phyloP scores from a whole-genome alignment of 805 yeast species.

The Candida patagonica region DNA sequence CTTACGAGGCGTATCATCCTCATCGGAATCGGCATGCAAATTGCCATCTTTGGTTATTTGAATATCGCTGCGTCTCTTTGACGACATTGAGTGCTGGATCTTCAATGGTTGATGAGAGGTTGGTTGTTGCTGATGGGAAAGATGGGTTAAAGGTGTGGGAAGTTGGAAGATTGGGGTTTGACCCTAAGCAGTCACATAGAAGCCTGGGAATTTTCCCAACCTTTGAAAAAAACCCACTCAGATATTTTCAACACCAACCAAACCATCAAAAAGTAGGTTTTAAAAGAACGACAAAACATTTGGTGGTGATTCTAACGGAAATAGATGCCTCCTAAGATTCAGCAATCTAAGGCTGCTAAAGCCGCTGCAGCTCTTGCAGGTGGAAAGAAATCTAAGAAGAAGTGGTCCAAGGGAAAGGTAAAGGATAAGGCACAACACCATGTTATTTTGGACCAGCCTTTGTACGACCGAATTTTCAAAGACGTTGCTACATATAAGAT shows the following conservation, averaged over 20 bases:
- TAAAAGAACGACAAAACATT: too few species aligned
- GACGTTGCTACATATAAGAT: conserved; percentile 99
- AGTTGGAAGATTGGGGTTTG: neutral
- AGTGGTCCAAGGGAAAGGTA: conserved; percentile 99
- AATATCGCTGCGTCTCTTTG: conserved; percentile 54
- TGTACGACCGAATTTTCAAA: conserved; percentile 98
- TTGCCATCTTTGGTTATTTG: conserved; percentile 53
- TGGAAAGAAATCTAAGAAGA: conserved; percentile 99
- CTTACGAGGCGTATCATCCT: conserved; percentile 27
- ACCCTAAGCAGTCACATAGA: too few species aligned
- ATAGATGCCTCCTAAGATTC: conserved; percentile 98
- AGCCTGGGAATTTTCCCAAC: too few species aligned
- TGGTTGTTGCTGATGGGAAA: too few species aligned
- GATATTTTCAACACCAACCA: too few species aligned
- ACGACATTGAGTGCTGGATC: conserved; percentile 4
- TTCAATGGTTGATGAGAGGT: neutral
- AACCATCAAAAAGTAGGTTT: too few species aligned
- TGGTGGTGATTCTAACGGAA: neutral
- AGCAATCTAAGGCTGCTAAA: conserved; percentile 98
- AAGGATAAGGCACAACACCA: conserved; percentile 99
- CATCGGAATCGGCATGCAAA: conserved; percentile 31
- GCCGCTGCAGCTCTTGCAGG: conserved; percentile 99
- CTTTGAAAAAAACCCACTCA: too few species aligned
- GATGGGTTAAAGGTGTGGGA: too few species aligned
- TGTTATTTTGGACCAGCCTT: conserved; percentile 94